Evolutionary conservation across 345 rosid genomes (phyloP).

Genomic region (Citrus australasica): DNA sequence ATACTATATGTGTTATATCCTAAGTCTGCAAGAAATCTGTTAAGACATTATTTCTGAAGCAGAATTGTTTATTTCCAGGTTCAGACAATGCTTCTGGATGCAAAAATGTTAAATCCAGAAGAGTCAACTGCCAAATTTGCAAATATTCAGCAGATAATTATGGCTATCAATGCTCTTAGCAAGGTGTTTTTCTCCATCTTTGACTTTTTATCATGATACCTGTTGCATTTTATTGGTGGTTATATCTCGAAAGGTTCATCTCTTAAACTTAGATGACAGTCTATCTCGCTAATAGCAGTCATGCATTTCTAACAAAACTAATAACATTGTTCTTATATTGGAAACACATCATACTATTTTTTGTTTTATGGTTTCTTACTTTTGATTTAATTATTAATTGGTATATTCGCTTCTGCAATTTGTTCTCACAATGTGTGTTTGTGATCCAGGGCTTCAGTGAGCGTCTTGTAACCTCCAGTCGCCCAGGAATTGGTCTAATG

Average conservation of each 20-base stretch:
- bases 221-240: background rate
- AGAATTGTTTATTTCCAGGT: slow-evolving; percentile 50
- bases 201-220: slow-evolving; percentile 1
- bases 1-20: background rate
- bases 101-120: slow-evolving; percentile 43
- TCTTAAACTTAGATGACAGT: slow-evolving; percentile 5
- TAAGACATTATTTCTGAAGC: slow-evolving; percentile 13
- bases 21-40: background rate
- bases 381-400: background rate
- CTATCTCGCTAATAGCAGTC: background rate
- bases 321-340: background rate
- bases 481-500: slow-evolving; percentile 88
- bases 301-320: background rate
- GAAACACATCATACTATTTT: background rate
- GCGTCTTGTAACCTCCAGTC: slow-evolving; percentile 82
- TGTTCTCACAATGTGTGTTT: slow-evolving; percentile 11
- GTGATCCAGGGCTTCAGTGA: slow-evolving; percentile 84
- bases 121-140: slow-evolving; percentile 55
- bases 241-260: background rate
- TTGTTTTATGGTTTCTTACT: background rate
- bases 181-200: slow-evolving; percentile 51
- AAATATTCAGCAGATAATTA: slow-evolving; percentile 63
- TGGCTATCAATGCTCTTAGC: slow-evolving; percentile 95
- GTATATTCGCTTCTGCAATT: background rate
- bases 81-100: slow-evolving; percentile 50